Evolutionary conservation across 495 filamentous ascomycete genomes (phyloP).

Genomic region (Staphylotrichum tortipilum): DNA sequence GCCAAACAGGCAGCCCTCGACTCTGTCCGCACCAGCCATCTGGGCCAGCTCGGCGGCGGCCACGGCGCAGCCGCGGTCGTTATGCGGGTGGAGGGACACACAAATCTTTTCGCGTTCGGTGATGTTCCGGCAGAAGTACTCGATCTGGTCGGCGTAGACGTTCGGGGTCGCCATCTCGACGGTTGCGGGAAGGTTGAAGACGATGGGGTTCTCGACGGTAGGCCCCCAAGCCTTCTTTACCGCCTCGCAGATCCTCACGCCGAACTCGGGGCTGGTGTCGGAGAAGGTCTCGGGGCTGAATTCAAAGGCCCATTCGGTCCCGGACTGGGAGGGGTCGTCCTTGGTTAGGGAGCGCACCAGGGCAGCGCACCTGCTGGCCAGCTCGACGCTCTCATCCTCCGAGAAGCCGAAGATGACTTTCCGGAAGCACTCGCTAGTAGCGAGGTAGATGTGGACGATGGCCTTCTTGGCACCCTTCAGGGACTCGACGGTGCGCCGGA

Average conservation of each 20-base stretch:
- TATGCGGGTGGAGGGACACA: conserved; percentile 85
- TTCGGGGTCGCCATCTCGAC: conserved; percentile 96
- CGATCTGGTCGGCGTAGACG: conserved; percentile 92
- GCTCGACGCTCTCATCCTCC: conserved; percentile 69
- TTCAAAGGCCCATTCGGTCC: conserved; percentile 88
- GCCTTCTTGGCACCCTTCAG: conserved; percentile 88
- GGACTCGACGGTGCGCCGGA: conserved; percentile 81
- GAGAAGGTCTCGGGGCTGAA: conserved; percentile 97
- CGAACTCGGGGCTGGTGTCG: conserved; percentile 78
- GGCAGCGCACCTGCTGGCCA: conserved; percentile 80
- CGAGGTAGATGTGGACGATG: conserved; percentile 94
- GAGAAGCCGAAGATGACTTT: conserved; percentile 81
- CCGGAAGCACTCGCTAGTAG: conserved; percentile 88
- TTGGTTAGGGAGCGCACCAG: conserved; percentile 88
- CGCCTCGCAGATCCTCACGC: conserved; percentile 78
- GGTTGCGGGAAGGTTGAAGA: conserved; percentile 96
- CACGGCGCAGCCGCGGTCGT: conserved; percentile 85
- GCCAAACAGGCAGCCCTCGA: conserved; percentile 91
- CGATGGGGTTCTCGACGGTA: conserved; percentile 70
- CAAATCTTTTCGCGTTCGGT: conserved; percentile 73
- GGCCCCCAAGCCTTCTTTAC: conserved; percentile 96
- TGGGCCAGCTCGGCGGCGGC: conserved; percentile 82
- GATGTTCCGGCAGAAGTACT: conserved; percentile 85
- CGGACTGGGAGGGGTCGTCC: conserved; percentile 69
- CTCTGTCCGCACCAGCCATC: conserved; percentile 94